Base-by-base conservation (phyloP, 495 filamentous ascomycete genomes). In the Talaromyces stipitatus region DNA sequence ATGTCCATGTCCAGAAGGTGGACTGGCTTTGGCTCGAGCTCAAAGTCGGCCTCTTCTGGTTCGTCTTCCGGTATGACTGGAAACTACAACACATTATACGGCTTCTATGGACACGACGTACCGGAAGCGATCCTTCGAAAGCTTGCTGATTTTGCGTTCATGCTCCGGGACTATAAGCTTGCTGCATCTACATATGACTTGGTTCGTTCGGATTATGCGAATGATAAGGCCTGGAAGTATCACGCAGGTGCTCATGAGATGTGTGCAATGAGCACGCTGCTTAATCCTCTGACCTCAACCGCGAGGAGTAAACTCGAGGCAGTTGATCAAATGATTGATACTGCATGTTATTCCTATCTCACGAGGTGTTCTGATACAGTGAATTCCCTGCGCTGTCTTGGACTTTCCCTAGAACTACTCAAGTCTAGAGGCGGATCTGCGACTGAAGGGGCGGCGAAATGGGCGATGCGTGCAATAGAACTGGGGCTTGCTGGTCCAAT, bases 201-300 rank as follows among this genome's bases (percentile, higher is more conserved):
- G 14, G 77, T 98, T 3, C 81, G 89, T 29, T 78, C 85, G 7
- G 94, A 98, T 64, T 97, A 90, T 64, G 85, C 82, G 57, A 92
- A 92, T 65, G 92, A 97, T 67, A 96, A 97, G 69, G 94, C 94
- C 1, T 97, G 95, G 94, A 87, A 79, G 62, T 91, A 97, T 61
- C 90, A 97, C 66, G 94, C 95, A 0, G 91, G 88, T 0, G 87
- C 89, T 12, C 87, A 91, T 68, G 94, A 98, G 72, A 96, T 97
- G 91, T 82, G 85, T 4, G 94, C 89, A 11, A 77, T 97, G 3
- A 88, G 85, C 59, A 82, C 86, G 30, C 81, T 98, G 30, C 72
- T 98, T 23, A 85, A 84, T 62, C 85, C 86, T 20, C 81, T 86
- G 54, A 78, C 80, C 23, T 78, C 88, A 58, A 83, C 83, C 2